These are phyloP conservation scores for Turnera subulata DNA, from an alignment of 345 rosid species.

Conservation along the genomic window DNA sequence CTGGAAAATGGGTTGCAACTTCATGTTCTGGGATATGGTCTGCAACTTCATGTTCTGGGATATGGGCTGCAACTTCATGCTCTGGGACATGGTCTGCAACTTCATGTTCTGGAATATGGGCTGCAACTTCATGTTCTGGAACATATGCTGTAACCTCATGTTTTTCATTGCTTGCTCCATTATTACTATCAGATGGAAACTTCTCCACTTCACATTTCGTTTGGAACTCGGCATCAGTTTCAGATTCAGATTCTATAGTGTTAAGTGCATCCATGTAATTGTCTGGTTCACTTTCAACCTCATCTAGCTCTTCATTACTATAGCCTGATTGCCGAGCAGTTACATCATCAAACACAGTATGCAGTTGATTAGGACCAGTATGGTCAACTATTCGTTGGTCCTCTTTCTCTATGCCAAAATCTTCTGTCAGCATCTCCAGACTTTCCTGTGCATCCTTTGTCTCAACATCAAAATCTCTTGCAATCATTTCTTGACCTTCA, in stretches of 20 bases:
- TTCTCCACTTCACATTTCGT: constrained; percentile 44
- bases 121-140: constrained; percentile 21
- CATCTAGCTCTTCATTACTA: constrained; percentile 31
- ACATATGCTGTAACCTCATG: constrained; percentile 8
- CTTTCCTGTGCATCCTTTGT: constrained; percentile 29
- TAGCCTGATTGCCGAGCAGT: constrained; percentile 29
- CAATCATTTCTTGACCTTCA: background rate
- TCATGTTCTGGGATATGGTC: background rate
- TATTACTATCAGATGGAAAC: constrained; percentile 14
- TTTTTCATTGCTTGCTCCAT: constrained; percentile 24
- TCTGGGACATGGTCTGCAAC: no score
- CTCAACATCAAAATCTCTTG: constrained; percentile 27
- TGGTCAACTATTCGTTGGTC: constrained; percentile 18
- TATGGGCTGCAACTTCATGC: no score
- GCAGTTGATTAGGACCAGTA: constrained; percentile 26
- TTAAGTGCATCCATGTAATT: constrained; percentile 78
- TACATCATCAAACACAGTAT: constrained; percentile 23
- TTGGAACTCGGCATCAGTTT: constrained; percentile 44
- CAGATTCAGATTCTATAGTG: constrained; percentile 77
- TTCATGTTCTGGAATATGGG: no score
- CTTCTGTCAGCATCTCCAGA: constrained; percentile 23
- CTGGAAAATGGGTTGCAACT: background rate
- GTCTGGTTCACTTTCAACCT: constrained; percentile 76
- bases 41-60: background rate
- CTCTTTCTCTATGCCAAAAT: constrained; percentile 28